phyloP scores from a whole-genome alignment of 768 basidiomycete species.

The Gautieria morchelliformis region DNA sequence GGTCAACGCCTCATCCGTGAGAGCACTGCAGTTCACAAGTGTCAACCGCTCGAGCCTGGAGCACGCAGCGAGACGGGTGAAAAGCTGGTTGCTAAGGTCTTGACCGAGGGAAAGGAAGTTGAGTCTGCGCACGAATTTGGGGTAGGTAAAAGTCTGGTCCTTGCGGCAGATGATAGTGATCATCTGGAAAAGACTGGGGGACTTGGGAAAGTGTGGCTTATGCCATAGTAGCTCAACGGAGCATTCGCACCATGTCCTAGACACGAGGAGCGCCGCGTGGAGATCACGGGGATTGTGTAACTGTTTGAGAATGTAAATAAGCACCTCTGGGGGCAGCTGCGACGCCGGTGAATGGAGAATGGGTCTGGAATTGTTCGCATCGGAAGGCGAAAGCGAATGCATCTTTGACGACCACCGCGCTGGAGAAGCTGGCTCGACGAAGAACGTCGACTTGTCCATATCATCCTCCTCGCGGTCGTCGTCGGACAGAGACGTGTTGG shows the following conservation, averaged over 20 bases:
- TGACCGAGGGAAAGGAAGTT: slow-evolving; percentile 71
- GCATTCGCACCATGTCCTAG: slow-evolving; percentile 90
- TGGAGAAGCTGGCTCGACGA: slow-evolving; percentile 39
- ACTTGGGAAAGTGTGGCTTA: slow-evolving; percentile 67
- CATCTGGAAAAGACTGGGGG: slow-evolving; percentile 69
- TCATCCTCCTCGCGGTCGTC: slow-evolving; percentile 6
- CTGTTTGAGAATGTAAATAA: slow-evolving; percentile 86
- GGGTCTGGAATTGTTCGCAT: slow-evolving; percentile 17
- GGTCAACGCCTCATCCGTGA: slow-evolving; percentile 55
- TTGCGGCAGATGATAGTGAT: slow-evolving; percentile 53
- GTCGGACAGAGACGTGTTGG: slow-evolving; percentile 4
- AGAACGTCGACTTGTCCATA: slow-evolving; percentile 13
- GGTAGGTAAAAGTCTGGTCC: slow-evolving; percentile 78
- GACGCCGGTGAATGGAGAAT: slow-evolving; percentile 44
- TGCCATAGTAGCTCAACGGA: slow-evolving; percentile 94
- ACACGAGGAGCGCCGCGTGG: slow-evolving; percentile 67
- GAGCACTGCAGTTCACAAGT: slow-evolving; percentile 63
- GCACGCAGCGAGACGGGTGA: slow-evolving; percentile 64
- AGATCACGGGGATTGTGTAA: slow-evolving; percentile 69
- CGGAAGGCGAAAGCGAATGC: slow-evolving; percentile 24
- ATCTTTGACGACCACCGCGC: slow-evolving; percentile 47
- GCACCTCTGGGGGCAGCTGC: slow-evolving; percentile 77
- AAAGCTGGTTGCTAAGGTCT: slow-evolving; percentile 64
- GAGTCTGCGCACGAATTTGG: slow-evolving; percentile 80
- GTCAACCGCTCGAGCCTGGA: slow-evolving; percentile 82